phyloP scores from a whole-genome alignment of 2,329 filamentous ascomycete genomes.

The Fusarium brachygibbosum region DNA sequence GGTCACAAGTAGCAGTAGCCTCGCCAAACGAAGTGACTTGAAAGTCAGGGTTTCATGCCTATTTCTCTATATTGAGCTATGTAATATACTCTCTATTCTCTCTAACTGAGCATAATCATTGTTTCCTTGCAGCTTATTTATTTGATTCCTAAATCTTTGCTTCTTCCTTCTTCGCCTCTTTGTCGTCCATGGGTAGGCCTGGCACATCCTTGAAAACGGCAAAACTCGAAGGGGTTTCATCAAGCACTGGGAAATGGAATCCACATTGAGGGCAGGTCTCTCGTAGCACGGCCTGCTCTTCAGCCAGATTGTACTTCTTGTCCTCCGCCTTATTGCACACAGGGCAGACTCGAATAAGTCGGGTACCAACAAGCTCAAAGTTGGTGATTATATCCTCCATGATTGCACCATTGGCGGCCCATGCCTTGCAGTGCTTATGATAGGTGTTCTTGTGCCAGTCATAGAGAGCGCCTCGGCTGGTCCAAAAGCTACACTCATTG shows the following conservation, averaged over 20 bases:
- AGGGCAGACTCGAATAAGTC: constrained; percentile 29
- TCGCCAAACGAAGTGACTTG: no score
- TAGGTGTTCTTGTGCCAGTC: constrained; percentile 40
- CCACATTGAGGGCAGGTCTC: constrained; percentile 34
- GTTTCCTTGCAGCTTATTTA: no score
- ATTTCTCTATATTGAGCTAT: no score
- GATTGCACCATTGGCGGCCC: constrained; percentile 34
- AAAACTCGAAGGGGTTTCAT: constrained; percentile 34
- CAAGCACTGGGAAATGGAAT: constrained; percentile 38
- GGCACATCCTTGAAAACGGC: constrained; percentile 22
- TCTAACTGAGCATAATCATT: no score
- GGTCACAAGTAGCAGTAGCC: no score
- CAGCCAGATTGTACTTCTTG: constrained; percentile 37
- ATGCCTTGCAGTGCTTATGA: constrained; percentile 36
- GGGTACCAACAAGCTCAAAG: constrained; percentile 34
- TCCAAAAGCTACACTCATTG: constrained; percentile 41
- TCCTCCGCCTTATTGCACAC: constrained; percentile 34
- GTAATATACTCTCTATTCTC: no score
- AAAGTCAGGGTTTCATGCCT: no score
- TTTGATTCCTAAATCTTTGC: no score
- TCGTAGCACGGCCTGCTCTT: constrained; percentile 35
- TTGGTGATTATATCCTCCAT: constrained; percentile 43
- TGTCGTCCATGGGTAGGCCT: not conserved
- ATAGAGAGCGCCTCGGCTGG: constrained; percentile 28
- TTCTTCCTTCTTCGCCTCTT: not conserved